These are phyloP conservation scores for Geotrichum reessii DNA, from an alignment of 1,139 yeast species.

Conservation along the genomic window DNA sequence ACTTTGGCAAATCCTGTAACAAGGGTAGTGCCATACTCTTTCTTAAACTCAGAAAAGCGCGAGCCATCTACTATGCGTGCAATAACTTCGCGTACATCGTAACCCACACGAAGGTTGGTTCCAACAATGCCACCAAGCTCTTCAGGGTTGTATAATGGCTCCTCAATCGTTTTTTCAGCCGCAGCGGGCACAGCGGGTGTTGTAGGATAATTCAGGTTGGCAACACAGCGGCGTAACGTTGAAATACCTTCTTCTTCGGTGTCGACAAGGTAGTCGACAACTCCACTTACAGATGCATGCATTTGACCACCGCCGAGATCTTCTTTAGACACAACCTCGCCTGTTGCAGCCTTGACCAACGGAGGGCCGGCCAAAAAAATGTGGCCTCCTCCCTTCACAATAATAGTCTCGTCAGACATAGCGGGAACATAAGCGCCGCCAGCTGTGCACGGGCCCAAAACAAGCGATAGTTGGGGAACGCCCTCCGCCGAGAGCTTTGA, in stretches of 20 bases:
- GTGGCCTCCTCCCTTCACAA: conserved; percentile 36
- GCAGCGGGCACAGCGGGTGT: conserved; percentile 16
- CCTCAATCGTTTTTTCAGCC: conserved; percentile 22
- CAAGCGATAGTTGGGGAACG: conserved; percentile 35
- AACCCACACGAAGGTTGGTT: conserved; percentile 32
- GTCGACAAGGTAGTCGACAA: conserved; percentile 34
- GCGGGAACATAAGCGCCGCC: conserved; percentile 39
- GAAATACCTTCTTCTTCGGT: conserved; percentile 37
- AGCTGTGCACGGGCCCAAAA: conserved; percentile 38
- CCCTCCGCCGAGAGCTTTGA: conserved; percentile 34
- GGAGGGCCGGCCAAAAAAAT: conserved; percentile 38
- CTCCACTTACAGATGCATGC: conserved; percentile 36
- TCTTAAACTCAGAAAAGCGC: conserved; percentile 33
- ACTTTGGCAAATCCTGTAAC: conserved; percentile 34
- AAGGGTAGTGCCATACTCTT: conserved; percentile 34
- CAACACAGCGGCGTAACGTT: conserved; percentile 30
- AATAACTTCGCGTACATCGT: conserved; percentile 35
- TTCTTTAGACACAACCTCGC: conserved; percentile 36
- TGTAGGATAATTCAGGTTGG: conserved; percentile 30
- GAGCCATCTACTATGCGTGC: conserved; percentile 37
- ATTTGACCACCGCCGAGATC: conserved; percentile 37
- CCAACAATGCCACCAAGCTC: conserved; percentile 36
- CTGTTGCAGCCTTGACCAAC: conserved; percentile 37
- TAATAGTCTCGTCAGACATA: conserved; percentile 36
- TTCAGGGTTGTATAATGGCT: conserved; percentile 32